These are phyloP conservation scores for Uromyces viciae-fabae DNA, from an alignment of 1,284 basidiomycete genomes.

Conservation along the genomic window DNA sequence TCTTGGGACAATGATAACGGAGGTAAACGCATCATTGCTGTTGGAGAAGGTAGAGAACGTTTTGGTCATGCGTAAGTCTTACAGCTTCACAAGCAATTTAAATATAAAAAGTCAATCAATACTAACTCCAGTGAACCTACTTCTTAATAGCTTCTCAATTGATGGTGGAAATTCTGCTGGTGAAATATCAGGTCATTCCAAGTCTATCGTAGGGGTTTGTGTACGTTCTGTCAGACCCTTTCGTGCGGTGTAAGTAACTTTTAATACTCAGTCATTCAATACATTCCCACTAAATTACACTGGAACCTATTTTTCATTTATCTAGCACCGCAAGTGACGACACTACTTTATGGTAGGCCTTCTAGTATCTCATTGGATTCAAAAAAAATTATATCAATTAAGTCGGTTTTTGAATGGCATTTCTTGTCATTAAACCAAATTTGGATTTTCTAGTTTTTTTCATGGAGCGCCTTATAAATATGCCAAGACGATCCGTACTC, in stretches of 20 bases:
- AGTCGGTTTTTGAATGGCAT: background rate
- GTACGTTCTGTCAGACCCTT: slow-evolving; percentile 85
- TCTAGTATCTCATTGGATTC: background rate
- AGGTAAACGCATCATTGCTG: slow-evolving; percentile 88
- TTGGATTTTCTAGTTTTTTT: slow-evolving; percentile 40
- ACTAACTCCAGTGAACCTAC: slow-evolving; percentile 53
- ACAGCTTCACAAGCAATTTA: background rate
- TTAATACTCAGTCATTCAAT: too few species aligned
- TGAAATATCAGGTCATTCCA: slow-evolving; percentile 89
- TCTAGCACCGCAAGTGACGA: slow-evolving; percentile 65
- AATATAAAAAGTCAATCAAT: background rate
- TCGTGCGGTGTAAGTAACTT: slow-evolving; percentile 64
- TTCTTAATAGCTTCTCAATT: slow-evolving; percentile 80
- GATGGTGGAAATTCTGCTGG: slow-evolving; percentile 76
- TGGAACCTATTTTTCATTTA: background rate
- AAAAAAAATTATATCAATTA: background rate
- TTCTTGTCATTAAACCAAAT: background rate
- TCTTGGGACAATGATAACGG: slow-evolving; percentile 82
- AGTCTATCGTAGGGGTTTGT: slow-evolving; percentile 88
- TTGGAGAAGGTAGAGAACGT: slow-evolving; percentile 91
- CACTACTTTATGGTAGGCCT: slow-evolving; percentile 66
- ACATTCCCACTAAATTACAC: background rate
- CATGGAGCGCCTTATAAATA: slow-evolving; percentile 82
- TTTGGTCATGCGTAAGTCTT: slow-evolving; percentile 55
- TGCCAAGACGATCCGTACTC: slow-evolving; percentile 72